phyloP scores from a whole-genome alignment of 75 land plant species.

The Chamaecyparis obtusa region DNA sequence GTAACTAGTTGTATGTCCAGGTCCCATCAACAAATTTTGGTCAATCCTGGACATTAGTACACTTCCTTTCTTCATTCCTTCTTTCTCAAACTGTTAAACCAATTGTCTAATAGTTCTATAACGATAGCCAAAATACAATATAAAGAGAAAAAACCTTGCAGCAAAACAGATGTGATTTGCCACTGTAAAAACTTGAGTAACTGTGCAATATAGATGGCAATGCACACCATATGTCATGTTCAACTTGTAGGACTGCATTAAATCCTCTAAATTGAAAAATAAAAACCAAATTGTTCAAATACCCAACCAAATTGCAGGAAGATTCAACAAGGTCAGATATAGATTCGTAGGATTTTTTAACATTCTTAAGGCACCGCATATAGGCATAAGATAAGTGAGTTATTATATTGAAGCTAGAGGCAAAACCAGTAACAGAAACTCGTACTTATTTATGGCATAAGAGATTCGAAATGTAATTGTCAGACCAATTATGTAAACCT shows the following conservation, averaged over 20 bases:
- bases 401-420: not conserved
- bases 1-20: not conserved
- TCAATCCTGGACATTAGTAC: not conserved
- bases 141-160: not conserved
- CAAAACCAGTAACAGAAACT: not conserved
- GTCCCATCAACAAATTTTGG: not conserved
- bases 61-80: slow-evolving; percentile 1
- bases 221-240: not conserved
- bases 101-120: not conserved
- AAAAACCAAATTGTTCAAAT: not conserved
- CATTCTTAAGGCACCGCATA: not conserved
- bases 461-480: not conserved
- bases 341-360: not conserved
- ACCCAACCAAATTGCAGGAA: not conserved
- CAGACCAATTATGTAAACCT: not conserved
- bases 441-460: not conserved
- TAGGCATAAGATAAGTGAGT: not conserved
- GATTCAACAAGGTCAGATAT: not conserved
- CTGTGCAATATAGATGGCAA: not conserved
- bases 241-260: not conserved
- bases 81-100: not conserved
- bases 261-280: not conserved
- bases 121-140: not conserved
- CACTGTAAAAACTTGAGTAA: not conserved
- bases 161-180: not conserved